phyloP scores from a whole-genome alignment of 495 filamentous ascomycete genomes.

The Talaromyces nanjingensis region DNA sequence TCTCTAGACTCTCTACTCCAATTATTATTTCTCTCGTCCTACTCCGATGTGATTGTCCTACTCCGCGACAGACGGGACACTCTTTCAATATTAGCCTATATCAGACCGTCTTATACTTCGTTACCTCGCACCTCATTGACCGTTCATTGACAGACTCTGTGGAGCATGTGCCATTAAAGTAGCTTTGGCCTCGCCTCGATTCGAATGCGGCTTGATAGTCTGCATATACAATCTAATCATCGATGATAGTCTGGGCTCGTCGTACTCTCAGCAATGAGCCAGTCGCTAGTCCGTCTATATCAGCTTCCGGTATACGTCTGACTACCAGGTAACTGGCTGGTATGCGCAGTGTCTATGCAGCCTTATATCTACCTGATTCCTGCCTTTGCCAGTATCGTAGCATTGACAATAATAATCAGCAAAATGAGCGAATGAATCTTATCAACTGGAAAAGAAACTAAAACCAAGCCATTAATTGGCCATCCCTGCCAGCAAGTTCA shows the following conservation, averaged over 20 bases:
- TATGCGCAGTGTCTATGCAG: background rate
- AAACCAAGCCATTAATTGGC: background rate
- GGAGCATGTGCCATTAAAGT: background rate
- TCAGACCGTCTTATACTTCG: background rate
- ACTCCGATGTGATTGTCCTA: background rate
- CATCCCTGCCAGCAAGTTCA: background rate
- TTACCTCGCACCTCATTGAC: background rate
- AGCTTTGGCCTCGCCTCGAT: constrained; percentile 1
- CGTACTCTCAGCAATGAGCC: background rate
- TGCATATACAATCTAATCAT: background rate
- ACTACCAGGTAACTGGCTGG: background rate
- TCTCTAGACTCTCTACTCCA: too few relatives aligned
- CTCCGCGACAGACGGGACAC: background rate
- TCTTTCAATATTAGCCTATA: background rate
- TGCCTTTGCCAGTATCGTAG: constrained; percentile 12
- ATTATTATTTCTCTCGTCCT: background rate
- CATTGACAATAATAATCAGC: background rate
- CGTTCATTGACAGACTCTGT: background rate
- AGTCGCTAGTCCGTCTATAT: background rate
- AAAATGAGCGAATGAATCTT: background rate
- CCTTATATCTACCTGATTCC: constrained; percentile 12
- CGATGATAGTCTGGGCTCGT: background rate
- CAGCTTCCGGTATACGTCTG: background rate
- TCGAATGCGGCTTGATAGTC: background rate
- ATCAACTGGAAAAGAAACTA: background rate